Evolutionary conservation across 192 early-diverging fungal genomes (phyloP).

Genomic region (Backusella morwellensis): DNA sequence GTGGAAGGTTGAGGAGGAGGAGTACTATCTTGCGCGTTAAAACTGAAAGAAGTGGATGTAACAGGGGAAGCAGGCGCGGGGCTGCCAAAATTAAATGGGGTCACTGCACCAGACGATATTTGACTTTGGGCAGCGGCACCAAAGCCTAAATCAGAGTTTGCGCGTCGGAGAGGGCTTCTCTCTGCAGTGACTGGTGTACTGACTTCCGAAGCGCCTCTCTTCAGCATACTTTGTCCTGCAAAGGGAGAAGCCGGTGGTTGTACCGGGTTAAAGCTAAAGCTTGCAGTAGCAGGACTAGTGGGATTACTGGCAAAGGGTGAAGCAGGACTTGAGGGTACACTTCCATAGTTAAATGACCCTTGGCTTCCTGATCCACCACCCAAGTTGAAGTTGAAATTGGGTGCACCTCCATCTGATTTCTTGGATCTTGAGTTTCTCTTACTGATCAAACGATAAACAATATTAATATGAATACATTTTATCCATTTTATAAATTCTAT

Average conservation of each 20-base stretch:
- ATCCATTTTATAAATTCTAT: not conserved
- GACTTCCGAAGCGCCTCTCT: not conserved
- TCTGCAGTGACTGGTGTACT: not conserved
- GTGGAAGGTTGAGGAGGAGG: not conserved
- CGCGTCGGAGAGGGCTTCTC: not conserved
- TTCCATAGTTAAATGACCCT: not conserved
- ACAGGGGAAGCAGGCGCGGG: not conserved
- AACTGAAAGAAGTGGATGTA: not conserved
- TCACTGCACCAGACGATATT: not conserved
- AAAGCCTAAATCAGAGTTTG: not conserved
- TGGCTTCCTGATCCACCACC: not conserved
- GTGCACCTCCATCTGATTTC: not conserved
- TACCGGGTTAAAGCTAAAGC: not conserved
- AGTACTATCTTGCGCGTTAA: not conserved
- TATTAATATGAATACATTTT: not conserved
- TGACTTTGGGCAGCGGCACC: not conserved
- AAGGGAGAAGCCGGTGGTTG: not conserved
- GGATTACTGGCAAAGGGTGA: not conserved
- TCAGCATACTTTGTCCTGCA: not conserved
- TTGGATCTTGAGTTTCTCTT: slow-evolving; percentile 1
- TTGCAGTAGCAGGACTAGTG: not conserved
- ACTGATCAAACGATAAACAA: not conserved
- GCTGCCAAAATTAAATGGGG: not conserved
- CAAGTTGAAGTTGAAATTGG: not conserved
- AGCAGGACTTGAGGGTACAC: not conserved